phyloP scores from a whole-genome alignment of 164 flowering plant genomes.

The Amborella trichopoda region DNA sequence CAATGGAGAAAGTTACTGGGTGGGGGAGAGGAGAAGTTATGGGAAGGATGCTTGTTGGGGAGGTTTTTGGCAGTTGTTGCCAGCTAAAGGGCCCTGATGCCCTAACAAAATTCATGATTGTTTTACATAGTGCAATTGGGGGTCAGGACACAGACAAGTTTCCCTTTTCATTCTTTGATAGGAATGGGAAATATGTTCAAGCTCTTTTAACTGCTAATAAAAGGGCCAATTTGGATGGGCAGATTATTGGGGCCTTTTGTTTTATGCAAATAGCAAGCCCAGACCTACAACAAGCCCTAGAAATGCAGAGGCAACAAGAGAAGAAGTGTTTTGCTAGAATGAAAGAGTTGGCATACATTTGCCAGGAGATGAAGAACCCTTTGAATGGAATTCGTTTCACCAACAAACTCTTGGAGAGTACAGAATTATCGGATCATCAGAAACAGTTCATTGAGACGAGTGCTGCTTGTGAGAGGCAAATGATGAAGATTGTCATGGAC shows the following conservation, averaged over 20 bases:
- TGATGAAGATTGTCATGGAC: conserved; percentile 61
- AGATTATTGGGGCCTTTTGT: conserved; percentile 83
- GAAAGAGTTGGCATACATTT: conserved; percentile 88
- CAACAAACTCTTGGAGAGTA: conserved; percentile 66
- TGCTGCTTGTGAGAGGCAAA: conserved; percentile 92
- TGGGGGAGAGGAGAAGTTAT: conserved; percentile 59
- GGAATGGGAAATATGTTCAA: conserved; percentile 70
- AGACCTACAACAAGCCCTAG: conserved; percentile 73
- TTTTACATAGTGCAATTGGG: conserved; percentile 72
- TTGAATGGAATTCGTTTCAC: conserved; percentile 74
- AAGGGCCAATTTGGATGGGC: conserved; percentile 68
- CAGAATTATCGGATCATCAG: conserved; percentile 72
- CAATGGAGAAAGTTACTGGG: conserved; percentile 92
- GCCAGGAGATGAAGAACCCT: conserved; percentile 86
- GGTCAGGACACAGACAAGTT: conserved; percentile 76
- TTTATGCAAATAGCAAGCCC: conserved; percentile 90
- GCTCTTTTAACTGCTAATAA: conserved; percentile 88
- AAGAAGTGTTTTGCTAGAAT: conserved; percentile 50
- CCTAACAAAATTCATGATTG: conserved; percentile 85
- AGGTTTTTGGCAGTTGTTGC: conserved; percentile 82
- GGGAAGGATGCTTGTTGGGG: conserved; percentile 87
- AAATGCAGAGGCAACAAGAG: conserved; percentile 70
- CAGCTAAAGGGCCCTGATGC: conserved; percentile 85
- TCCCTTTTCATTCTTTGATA: conserved; percentile 68
- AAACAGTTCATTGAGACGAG: conserved; percentile 89